Conservation (phyloP, 805 yeast genomes). For the Lipomyces sp. region DNA sequence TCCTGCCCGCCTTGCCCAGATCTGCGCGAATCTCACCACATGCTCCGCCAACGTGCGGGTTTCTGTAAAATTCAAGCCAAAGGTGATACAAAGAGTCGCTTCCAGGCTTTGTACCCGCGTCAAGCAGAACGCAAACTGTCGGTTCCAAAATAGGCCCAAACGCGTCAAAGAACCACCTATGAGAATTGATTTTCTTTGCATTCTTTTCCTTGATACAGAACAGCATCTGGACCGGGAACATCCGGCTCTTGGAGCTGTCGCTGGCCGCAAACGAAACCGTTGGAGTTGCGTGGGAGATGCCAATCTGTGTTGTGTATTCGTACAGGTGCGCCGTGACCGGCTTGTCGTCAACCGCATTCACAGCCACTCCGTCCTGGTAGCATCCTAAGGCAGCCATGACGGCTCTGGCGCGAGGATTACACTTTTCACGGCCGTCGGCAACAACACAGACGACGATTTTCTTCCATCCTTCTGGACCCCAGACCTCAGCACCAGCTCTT, state of each 20-base stretch:
- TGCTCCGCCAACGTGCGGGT: slow-evolving; percentile 90
- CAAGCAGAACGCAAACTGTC: slow-evolving; percentile 78
- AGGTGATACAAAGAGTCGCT: slow-evolving; percentile 81
- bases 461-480: slow-evolving; percentile 98
- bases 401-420: slow-evolving; percentile 77
- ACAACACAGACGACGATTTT: slow-evolving; percentile 88
- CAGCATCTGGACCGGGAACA: slow-evolving; percentile 82
- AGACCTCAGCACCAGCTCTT: slow-evolving; percentile 47
- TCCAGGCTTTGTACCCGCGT: slow-evolving; percentile 93
- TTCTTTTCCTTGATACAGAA: slow-evolving; percentile 91
- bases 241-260: slow-evolving; percentile 50
- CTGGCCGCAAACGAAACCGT: slow-evolving; percentile 61
- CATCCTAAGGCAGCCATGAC: slow-evolving; percentile 85
- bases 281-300: slow-evolving; percentile 49
- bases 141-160: slow-evolving; percentile 84
- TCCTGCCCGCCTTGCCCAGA: slow-evolving; percentile 63
- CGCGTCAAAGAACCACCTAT: slow-evolving; percentile 95
- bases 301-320: slow-evolving; percentile 88
- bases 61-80: slow-evolving; percentile 81
- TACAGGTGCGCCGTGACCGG: slow-evolving; percentile 85
- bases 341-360: slow-evolving; percentile 81
- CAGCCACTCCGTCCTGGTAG: slow-evolving; percentile 95
- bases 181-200: slow-evolving; percentile 89
- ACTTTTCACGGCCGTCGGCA: slow-evolving; percentile 88
- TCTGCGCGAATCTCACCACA: slow-evolving; percentile 95